Base-by-base conservation (phyloP, 768 basidiomycete species). In the Sutorius australiensis region DNA sequence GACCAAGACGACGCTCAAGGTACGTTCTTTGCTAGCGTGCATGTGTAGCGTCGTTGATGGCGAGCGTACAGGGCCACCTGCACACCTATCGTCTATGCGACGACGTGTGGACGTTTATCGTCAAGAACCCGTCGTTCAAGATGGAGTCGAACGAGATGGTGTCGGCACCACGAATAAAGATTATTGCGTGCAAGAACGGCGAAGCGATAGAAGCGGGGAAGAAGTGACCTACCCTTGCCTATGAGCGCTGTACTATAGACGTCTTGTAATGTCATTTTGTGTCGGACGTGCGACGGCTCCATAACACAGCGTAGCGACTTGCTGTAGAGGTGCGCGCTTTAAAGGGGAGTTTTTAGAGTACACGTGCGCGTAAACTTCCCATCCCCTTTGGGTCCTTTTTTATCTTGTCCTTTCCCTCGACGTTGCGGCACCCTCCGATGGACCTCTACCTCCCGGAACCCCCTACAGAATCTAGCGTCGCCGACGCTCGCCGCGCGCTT, bases 101-200 rank as follows among this genome's bases (percentile, higher is more conserved):
- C 73, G 94, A 95, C 66, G 95, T 98, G 44, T 98, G 97, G 97
- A 98, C 95, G 48, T 99, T 98, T 71, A 90, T 95, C 57, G 89
- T 98, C 46, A 91, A 93, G 70, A 86, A 95, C 61, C 88, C 95
- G 9, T 75, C 75, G 14, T 95, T 99, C 75, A 98, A 98, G 74
- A 93, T 98, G 87, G 97, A 99, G 71, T 82, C 84, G 58, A 89
- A 88, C 68, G 86, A 91, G 65, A 75, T 83, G 67, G 83, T 92
- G 52, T 74, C 69, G 37, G 80, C 88, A 5, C 79, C 81, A 28
- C 84, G 89, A 69, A 92, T 97, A 72, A 97, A 98, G 78, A 98
- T 99, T 54, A 94, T 99, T 58, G 95, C 97, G 6, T 98, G 95
- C 77, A 98, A 98, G 80, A 91, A 90, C 65, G 92, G 89, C 32